Conservation (phyloP, 1,284 basidiomycete genomes). For the Xanthoconium separans region DNA sequence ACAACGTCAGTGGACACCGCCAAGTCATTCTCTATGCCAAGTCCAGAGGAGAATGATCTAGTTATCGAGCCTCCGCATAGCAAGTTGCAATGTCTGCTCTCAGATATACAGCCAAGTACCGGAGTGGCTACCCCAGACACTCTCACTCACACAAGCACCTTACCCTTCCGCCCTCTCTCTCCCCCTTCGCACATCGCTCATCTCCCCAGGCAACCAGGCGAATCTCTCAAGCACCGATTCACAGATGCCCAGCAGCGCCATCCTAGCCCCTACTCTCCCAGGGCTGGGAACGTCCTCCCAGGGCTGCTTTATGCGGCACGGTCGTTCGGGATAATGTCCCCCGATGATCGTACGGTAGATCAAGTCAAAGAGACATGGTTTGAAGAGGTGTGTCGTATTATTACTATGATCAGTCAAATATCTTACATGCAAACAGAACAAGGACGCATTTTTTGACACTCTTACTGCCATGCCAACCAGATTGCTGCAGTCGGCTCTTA, state of each 20-base stretch:
- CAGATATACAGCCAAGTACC: too few relatives aligned
- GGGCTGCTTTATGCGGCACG: not conserved
- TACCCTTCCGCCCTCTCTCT: not conserved
- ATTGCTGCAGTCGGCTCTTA: not conserved
- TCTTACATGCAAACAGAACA: not conserved
- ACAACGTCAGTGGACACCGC: too few relatives aligned
- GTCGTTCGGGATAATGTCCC: not conserved
- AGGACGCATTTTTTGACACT: not conserved
- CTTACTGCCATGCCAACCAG: not conserved
- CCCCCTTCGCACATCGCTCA: not conserved
- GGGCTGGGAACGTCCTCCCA: not conserved
- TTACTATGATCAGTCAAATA: not conserved
- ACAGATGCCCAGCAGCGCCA: not conserved
- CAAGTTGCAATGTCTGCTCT: too few relatives aligned
- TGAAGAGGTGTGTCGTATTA: too few relatives aligned
- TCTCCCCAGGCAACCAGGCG: too few relatives aligned
- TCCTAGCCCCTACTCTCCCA: not conserved
- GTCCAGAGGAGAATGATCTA: too few relatives aligned
- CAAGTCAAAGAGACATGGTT: too few relatives aligned
- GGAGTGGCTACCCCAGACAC: not conserved
- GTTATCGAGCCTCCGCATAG: too few relatives aligned
- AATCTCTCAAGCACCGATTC: not conserved
- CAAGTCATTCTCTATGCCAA: too few relatives aligned
- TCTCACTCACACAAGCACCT: not conserved
- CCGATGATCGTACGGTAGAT: not conserved